These are phyloP conservation scores for Penicillium canescens DNA, from an alignment of 495 filamentous ascomycete genomes.

Conservation along the genomic window DNA sequence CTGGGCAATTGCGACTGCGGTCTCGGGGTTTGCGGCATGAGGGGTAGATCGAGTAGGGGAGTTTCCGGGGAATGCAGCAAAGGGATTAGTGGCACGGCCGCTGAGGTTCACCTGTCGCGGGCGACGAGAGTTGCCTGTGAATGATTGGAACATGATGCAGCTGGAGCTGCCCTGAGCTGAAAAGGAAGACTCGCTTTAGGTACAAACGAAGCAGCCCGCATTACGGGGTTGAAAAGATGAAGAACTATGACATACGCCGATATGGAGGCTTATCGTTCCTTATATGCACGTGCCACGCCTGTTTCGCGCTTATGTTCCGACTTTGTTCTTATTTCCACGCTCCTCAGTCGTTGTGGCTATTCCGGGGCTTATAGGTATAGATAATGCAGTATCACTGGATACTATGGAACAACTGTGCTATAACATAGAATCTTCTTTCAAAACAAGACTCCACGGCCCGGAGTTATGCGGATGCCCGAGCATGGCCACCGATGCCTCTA, in stretches of 20 bases:
- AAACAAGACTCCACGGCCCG: background rate
- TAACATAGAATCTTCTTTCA: background rate
- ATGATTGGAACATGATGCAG: slow-evolving; percentile 78
- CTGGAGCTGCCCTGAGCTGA: slow-evolving; percentile 12
- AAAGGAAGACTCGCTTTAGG: slow-evolving; percentile 11
- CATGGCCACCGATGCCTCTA: background rate
- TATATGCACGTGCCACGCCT: slow-evolving; percentile 20
- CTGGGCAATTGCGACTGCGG: slow-evolving; percentile 80
- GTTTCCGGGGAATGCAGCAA: slow-evolving; percentile 52
- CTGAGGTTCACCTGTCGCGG: slow-evolving; percentile 92
- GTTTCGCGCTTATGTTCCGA: background rate
- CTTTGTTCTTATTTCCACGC: background rate
- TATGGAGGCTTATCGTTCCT: slow-evolving; percentile 24
- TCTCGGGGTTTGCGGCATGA: slow-evolving; percentile 61
- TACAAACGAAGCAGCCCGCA: slow-evolving; percentile 27
- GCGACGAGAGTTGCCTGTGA: slow-evolving; percentile 82
- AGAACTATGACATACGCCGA: slow-evolving; percentile 37
- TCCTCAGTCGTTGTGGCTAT: too few relatives aligned
- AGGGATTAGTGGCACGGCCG: slow-evolving; percentile 77
- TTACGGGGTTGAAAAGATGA: slow-evolving; percentile 18
- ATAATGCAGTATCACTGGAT: too few relatives aligned
- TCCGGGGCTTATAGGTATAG: too few relatives aligned
- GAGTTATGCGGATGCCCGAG: background rate
- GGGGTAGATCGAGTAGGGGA: slow-evolving; percentile 35
- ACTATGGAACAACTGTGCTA: too few relatives aligned